These are phyloP conservation scores for Suillus brevipes DNA, from an alignment of 768 basidiomycete genomes.

Conservation along the genomic window DNA sequence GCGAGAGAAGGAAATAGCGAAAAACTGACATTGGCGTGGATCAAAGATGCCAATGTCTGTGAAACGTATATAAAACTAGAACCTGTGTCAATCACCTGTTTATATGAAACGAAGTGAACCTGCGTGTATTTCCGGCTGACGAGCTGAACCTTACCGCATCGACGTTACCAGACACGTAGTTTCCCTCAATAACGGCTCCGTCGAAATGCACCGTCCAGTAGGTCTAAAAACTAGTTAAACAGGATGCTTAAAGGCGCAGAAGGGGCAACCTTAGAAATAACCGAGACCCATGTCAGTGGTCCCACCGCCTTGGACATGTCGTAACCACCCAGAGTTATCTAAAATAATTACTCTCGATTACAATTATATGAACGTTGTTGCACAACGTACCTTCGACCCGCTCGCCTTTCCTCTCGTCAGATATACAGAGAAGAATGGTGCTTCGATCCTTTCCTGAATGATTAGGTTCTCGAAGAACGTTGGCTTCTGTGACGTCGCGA, in stretches of 20 bases:
- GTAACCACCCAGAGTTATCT: slow-evolving; percentile 30
- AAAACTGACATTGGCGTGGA: slow-evolving; percentile 46
- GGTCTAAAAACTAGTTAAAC: slow-evolving; percentile 37
- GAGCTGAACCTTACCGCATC: slow-evolving; percentile 18
- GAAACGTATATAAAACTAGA: slow-evolving; percentile 66
- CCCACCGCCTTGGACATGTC: slow-evolving; percentile 36
- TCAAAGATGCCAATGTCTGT: slow-evolving; percentile 36
- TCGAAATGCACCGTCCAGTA: slow-evolving; percentile 62
- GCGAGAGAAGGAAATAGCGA: background rate
- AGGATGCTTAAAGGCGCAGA: background rate
- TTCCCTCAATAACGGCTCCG: slow-evolving; percentile 39
- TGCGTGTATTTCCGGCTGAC: slow-evolving; percentile 6
- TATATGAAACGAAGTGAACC: background rate
- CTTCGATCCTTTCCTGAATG: slow-evolving; percentile 36
- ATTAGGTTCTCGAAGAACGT: slow-evolving; percentile 71
- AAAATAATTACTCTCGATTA: background rate
- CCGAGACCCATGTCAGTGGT: slow-evolving; percentile 35
- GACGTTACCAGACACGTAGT: slow-evolving; percentile 10
- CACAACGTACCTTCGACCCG: slow-evolving; percentile 49
- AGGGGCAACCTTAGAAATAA: slow-evolving; percentile 36
- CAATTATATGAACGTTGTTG: slow-evolving; percentile 5
- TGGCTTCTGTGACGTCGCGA: slow-evolving; percentile 43
- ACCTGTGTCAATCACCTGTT: slow-evolving; percentile 66
- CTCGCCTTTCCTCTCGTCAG: slow-evolving; percentile 39
- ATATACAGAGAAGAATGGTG: slow-evolving; percentile 60